A percentile compares a stretch with the other conserved stretches of the same genome.
Conservation (phyloP, 2,329 filamentous ascomycete species). For the Thelonectria blattea region DNA sequence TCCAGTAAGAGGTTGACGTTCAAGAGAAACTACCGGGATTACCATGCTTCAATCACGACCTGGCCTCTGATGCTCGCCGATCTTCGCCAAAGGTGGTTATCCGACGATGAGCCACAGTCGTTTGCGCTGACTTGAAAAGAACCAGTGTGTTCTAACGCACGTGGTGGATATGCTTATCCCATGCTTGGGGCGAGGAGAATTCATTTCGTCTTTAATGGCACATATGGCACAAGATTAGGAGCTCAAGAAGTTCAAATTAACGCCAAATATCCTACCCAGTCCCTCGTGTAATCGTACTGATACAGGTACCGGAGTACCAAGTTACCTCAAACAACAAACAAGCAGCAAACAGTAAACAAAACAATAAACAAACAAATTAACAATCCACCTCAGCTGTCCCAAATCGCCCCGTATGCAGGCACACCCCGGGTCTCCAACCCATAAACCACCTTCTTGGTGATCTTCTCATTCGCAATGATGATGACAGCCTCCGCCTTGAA, state of each 20-base stretch:
- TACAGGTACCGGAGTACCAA: neutral
- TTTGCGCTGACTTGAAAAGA: neutral
- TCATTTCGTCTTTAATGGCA: neutral
- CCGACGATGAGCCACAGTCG: neutral
- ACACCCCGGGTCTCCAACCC: slow-evolving; percentile 70
- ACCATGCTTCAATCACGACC: neutral
- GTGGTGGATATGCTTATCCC: neutral
- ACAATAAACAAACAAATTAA: neutral
- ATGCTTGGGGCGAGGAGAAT: neutral
- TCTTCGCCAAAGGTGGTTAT: neutral
- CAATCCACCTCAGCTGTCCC: slow-evolving; percentile 58
- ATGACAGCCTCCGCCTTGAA: slow-evolving; percentile 72
- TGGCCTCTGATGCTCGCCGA: neutral
- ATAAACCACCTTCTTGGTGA: slow-evolving; percentile 73
- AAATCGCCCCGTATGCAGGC: slow-evolving; percentile 75
- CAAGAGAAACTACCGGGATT: neutral
- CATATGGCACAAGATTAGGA: neutral
- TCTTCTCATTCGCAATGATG: slow-evolving; percentile 71
- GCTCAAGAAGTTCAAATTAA: neutral
- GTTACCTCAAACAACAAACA: neutral
- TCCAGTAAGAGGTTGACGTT: neutral
- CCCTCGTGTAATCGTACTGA: neutral
- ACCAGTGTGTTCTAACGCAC: neutral
- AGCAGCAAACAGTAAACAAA: neutral
- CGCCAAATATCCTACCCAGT: neutral